These are phyloP conservation scores for Coemansia sp. DNA, from an alignment of 371 early-diverging fungal species.

Conservation along the genomic window DNA sequence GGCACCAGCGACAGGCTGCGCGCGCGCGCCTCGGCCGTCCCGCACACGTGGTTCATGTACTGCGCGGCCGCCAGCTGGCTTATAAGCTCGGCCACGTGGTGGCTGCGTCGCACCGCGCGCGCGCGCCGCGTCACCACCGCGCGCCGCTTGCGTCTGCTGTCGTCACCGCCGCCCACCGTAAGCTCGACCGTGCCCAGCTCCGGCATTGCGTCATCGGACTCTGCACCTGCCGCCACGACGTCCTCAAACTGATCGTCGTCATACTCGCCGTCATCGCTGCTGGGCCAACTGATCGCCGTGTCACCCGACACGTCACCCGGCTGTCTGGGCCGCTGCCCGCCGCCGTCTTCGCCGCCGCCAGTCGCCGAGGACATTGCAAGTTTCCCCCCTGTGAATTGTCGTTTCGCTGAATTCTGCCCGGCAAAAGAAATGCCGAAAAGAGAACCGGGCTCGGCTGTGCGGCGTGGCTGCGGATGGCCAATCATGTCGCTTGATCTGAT, in stretches of 20 bases:
- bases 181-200: conserved; percentile 46
- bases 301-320: neutral
- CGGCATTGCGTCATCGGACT: conserved; percentile 26
- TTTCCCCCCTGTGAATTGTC: no score
- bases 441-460: no score
- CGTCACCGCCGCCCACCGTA: conserved; percentile 15
- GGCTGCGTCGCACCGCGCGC: conserved; percentile 29
- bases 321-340: neutral
- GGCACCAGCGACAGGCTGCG: conserved; percentile 34
- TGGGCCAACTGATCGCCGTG: neutral
- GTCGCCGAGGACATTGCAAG: no score
- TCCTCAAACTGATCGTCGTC: conserved; percentile 28
- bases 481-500: no score
- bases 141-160: conserved; percentile 5
- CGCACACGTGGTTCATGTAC: conserved; percentile 24
- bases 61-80: conserved; percentile 17
- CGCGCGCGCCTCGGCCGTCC: neutral
- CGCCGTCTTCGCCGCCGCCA: neutral
- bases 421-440: no score
- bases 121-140: conserved; percentile 35
- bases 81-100: conserved; percentile 33
- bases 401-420: no score
- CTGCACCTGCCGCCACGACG: neutral
- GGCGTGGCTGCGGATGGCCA: no score
- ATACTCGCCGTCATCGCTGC: conserved; percentile 2